A percentile compares a stretch with the other conserved stretches of the same genome.
Conservation (phyloP, 2,329 filamentous ascomycete species). For the Ciborinia camelliae region DNA sequence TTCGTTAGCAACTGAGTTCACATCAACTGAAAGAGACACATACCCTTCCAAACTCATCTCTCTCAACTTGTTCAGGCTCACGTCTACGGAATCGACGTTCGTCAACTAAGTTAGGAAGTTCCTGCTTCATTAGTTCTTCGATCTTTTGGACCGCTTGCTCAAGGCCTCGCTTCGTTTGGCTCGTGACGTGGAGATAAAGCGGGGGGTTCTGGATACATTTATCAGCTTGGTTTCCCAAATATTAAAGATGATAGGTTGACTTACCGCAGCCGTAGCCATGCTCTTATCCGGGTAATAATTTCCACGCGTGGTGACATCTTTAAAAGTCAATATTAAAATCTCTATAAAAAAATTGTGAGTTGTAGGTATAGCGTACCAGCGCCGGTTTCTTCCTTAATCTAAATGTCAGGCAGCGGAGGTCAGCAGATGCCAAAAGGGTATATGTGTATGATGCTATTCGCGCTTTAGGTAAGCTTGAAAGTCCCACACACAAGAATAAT, state of each 20-base stretch:
- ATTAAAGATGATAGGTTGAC: slow-evolving; percentile 37
- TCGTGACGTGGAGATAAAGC: slow-evolving; percentile 91
- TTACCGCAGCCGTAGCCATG: slow-evolving; percentile 90
- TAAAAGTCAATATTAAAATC: slow-evolving; percentile 54
- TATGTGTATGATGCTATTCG: slow-evolving; percentile 57
- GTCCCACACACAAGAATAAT: slow-evolving; percentile 48
- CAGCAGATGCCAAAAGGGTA: slow-evolving; percentile 87
- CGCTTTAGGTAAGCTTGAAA: slow-evolving; percentile 68
- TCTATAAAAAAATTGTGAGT: slow-evolving; percentile 37
- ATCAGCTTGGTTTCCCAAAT: slow-evolving; percentile 23
- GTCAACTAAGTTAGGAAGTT: slow-evolving; percentile 91
- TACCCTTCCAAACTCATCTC: slow-evolving; percentile 88
- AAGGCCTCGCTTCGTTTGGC: slow-evolving; percentile 85
- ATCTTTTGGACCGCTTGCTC: slow-evolving; percentile 85
- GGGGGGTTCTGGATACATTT: slow-evolving; percentile 70
- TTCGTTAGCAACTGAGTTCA: slow-evolving; percentile 23
- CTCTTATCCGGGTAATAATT: slow-evolving; percentile 96
- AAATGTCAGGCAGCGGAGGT: slow-evolving; percentile 81
- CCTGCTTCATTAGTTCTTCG: slow-evolving; percentile 92
- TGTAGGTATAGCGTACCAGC: slow-evolving; percentile 81
- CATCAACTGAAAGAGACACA: slow-evolving; percentile 32
- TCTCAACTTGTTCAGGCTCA: slow-evolving; percentile 75
- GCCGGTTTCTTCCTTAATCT: slow-evolving; percentile 99
- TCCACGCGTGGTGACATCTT: slow-evolving; percentile 99
- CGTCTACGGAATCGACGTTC: slow-evolving; percentile 86